Base-by-base conservation (phyloP, 306 rosid species). In the Prunus armeniaca region DNA sequence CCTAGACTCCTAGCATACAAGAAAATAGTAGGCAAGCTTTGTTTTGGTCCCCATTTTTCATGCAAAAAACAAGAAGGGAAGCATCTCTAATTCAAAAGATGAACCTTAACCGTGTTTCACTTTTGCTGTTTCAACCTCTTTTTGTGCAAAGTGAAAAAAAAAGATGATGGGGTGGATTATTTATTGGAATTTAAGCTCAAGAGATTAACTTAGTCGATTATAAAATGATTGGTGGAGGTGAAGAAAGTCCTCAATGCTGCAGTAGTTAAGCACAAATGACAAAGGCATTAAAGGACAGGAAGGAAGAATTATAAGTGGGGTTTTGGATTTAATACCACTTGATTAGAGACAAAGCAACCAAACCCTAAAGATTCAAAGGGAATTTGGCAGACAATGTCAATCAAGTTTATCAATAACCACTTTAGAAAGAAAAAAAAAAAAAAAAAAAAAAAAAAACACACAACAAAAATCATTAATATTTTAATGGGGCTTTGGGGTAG, bases 311-410 rank as follows among this genome's bases (percentile, higher is more conserved):
- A 71, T 71, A 41, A 79, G 77, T 64, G 68, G 71, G 55, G 60
- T 28, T 45, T 71, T 75, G 51, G 55, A 63, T 67, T 34, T 76
- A 41, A 66, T 75, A 6, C 65, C 15, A 73, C 71, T 81, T 78
- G 67, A 81, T 75, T 79, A 76, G 70, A 75, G 68, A 85, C 78
- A 82, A 79, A 82, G 77, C 75, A 82, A 78, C 66, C 69, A 69
- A 65, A 72, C 56, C 32, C 66, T 9, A 69, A 60, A 47, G 70
- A 49, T 64, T 81, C 69, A 69, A 65, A 58, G 54, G 30, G 70
- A 61, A 68, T 72, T 72, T 76, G 77, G 76, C 75, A 60, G 71
- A 64, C 82, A 73, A 51, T 62, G 73, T 54, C 60, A 34, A 46
- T 69, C 82, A 69, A 82, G 71, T 72, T 69, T 32, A 4, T 64